Evolutionary conservation across 1,139 yeast genomes (phyloP).

Genomic region (Kurtzmaniella natalensis): DNA sequence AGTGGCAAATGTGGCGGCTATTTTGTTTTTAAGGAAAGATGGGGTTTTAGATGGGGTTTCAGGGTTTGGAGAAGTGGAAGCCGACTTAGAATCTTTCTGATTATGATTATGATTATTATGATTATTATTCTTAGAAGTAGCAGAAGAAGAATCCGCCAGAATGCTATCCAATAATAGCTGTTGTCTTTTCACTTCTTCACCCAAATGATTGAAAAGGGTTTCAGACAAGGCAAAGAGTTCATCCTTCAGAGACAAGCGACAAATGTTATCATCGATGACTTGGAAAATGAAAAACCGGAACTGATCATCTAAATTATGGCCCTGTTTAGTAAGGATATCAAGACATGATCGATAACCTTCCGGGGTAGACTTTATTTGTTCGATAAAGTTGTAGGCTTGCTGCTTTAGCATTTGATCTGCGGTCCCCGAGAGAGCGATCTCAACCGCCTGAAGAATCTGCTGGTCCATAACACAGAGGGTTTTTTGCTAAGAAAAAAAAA

Average conservation of each 20-base stretch:
- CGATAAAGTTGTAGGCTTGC: slow-evolving; percentile 82
- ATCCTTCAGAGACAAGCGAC: slow-evolving; percentile 17
- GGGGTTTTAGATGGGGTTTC: slow-evolving; percentile 41
- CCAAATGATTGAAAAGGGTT: slow-evolving; percentile 36
- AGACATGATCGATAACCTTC: slow-evolving; percentile 81
- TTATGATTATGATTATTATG: background rate
- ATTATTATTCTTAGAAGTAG: too few relatives aligned
- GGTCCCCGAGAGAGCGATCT: slow-evolving; percentile 78
- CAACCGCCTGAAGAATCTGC: slow-evolving; percentile 91
- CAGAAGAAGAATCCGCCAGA: too few relatives aligned
- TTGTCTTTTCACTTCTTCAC: slow-evolving; percentile 17
- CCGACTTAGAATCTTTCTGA: background rate
- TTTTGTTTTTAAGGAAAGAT: slow-evolving; percentile 67
- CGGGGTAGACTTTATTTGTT: slow-evolving; percentile 66
- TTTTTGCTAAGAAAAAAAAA: background rate
- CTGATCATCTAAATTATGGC: slow-evolving; percentile 37
- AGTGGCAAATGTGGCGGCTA: slow-evolving; percentile 68
- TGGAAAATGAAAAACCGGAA: slow-evolving; percentile 77
- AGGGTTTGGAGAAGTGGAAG: background rate
- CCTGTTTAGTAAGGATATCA: slow-evolving; percentile 44
- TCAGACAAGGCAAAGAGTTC: slow-evolving; percentile 44
- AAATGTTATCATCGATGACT: slow-evolving; percentile 64
- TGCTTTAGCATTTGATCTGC: slow-evolving; percentile 64
- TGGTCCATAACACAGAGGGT: slow-evolving; percentile 74
- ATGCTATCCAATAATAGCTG: too few relatives aligned